These are phyloP conservation scores for Zymoseptoria brevis DNA, from an alignment of 2,329 filamentous ascomycete genomes.

Conservation along the genomic window DNA sequence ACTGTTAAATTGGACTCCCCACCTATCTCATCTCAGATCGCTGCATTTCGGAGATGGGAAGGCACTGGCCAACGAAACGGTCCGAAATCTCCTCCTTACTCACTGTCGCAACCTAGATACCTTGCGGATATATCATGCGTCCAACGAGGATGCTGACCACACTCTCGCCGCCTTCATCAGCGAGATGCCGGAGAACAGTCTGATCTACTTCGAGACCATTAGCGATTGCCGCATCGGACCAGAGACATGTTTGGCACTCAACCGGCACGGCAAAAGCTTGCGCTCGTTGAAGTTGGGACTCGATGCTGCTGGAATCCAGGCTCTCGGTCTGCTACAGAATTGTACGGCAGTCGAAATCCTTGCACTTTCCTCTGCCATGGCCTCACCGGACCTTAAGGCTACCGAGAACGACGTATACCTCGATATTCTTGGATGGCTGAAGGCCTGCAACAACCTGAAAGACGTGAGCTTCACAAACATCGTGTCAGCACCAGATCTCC, in stretches of 20 bases:
- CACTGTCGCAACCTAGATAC: conserved; percentile 55
- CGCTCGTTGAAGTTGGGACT: conserved; percentile 45
- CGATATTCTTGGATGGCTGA: conserved; percentile 48
- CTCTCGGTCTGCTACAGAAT: conserved; percentile 41
- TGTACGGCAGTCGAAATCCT: conserved; percentile 45
- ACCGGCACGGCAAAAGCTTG: conserved; percentile 48
- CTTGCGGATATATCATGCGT: conserved; percentile 49
- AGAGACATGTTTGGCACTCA: conserved; percentile 48
- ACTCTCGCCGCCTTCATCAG: conserved; percentile 53
- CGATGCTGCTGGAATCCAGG: conserved; percentile 33
- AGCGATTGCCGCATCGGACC: conserved; percentile 48
- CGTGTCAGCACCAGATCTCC: conserved; percentile 45
- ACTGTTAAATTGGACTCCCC: conserved; percentile 52
- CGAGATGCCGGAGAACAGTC: conserved; percentile 47
- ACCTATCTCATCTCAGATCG: conserved; percentile 49
- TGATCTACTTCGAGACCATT: conserved; percentile 53
- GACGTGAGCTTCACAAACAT: conserved; percentile 46
- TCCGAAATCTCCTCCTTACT: conserved; percentile 45
- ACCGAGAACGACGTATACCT: conserved; percentile 47
- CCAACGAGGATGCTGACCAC: conserved; percentile 21
- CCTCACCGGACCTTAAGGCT: conserved; percentile 40
- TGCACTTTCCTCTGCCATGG: conserved; percentile 40
- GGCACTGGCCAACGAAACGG: conserved; percentile 48
- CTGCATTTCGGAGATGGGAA: conserved; percentile 56
- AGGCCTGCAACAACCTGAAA: conserved; percentile 44